Evolutionary conservation across 177 flowering plant genomes (phyloP).

Genomic region (Vitis hybrid): DNA sequence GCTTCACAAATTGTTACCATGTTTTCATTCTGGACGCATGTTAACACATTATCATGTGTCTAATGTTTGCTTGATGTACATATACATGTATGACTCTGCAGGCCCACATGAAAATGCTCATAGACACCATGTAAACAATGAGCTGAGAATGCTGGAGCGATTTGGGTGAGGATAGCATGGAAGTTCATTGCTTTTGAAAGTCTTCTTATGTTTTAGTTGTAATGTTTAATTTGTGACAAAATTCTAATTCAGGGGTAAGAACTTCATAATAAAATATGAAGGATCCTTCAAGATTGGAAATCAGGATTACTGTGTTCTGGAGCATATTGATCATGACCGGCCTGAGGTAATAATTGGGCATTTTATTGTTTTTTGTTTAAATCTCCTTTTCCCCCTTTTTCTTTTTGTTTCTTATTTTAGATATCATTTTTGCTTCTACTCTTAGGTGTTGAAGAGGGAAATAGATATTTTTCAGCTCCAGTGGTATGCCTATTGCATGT

Average conservation of each 20-base stretch:
- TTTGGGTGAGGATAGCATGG: constrained; percentile 49
- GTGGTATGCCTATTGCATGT: constrained; percentile 96
- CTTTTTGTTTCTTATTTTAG: constrained; percentile 1
- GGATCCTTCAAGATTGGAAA: constrained; percentile 66
- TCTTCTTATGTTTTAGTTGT: neutral
- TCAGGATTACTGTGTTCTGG: constrained; percentile 74
- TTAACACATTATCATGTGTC: no score
- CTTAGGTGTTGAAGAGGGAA: constrained; percentile 74
- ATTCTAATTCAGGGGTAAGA: constrained; percentile 65
- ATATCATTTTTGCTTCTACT: constrained; percentile 5
- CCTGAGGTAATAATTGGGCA: constrained; percentile 69
- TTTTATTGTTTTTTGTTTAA: neutral
- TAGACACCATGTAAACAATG: constrained; percentile 53
- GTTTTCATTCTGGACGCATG: no score
- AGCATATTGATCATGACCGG: constrained; percentile 91
- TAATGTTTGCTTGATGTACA: neutral
- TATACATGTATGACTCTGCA: constrained; percentile 18
- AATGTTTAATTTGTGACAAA: neutral
- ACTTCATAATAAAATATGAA: constrained; percentile 75
- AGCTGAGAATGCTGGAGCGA: constrained; percentile 63
- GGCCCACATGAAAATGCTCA: constrained; percentile 70
- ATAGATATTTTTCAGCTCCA: constrained; percentile 67
- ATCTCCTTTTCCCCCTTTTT: neutral
- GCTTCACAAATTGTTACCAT: no score
- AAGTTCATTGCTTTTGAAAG: no score